These are phyloP conservation scores for Thelonectria discophora DNA, from an alignment of 2,329 filamentous ascomycete genomes.

Conservation along the genomic window DNA sequence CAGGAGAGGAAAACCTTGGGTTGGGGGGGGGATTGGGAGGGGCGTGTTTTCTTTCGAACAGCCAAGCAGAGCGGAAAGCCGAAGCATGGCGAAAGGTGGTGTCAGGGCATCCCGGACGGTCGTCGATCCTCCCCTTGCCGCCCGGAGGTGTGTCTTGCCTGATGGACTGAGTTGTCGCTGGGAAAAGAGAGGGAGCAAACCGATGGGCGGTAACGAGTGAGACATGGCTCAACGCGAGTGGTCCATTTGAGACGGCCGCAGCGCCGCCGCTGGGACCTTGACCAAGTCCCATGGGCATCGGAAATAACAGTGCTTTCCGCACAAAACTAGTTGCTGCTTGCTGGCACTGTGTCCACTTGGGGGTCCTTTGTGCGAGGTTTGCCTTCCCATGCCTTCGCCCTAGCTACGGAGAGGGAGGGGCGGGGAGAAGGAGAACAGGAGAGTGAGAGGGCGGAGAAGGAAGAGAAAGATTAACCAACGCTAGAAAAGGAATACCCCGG, in stretches of 20 bases:
- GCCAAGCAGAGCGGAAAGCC: not conserved
- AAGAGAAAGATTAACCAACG: constrained; percentile 14
- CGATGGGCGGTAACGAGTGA: constrained; percentile 34
- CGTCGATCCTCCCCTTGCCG: constrained; percentile 25
- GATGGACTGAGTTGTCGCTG: constrained; percentile 33
- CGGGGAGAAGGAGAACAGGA: not conserved
- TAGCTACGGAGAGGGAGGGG: constrained; percentile 33
- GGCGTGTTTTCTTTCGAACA: not conserved
- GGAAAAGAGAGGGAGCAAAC: constrained; percentile 31
- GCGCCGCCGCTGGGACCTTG: constrained; percentile 33
- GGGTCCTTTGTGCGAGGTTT: constrained; percentile 33
- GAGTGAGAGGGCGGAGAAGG: constrained; percentile 11
- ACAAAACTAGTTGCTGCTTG: constrained; percentile 22
- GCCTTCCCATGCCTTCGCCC: constrained; percentile 27
- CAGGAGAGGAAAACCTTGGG: too few relatives aligned
- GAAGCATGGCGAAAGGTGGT: constrained; percentile 10
- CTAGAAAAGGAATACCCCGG: not conserved
- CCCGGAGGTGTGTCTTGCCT: constrained; percentile 8
- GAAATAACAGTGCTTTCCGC: constrained; percentile 31
- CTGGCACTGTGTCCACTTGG: constrained; percentile 37
- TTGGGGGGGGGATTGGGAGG: not conserved
- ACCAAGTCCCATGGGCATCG: constrained; percentile 32
- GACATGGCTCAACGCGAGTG: constrained; percentile 40
- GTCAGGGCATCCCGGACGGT: constrained; percentile 15
- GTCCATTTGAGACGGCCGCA: constrained; percentile 42